Percentiles rank a stretch among this genome's conserved stretches.
Conservation (phyloP, 345 rosid genomes). For the Mallotus nudiflorus region DNA sequence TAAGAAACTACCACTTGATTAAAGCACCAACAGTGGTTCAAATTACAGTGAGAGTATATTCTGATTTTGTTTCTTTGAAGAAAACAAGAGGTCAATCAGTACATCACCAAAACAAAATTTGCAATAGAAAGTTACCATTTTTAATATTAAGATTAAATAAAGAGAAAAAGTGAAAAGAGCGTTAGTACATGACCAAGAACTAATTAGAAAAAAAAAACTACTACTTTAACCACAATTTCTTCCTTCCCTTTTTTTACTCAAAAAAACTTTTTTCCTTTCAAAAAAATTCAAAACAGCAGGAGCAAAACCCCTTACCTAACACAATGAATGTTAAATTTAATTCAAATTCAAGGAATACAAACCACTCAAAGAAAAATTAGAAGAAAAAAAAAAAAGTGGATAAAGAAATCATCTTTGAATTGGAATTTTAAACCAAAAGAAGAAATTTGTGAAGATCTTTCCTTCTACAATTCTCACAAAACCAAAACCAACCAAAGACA, state of each 20-base stretch:
- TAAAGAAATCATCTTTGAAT: neutral
- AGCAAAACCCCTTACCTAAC: conserved; percentile 10
- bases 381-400: neutral
- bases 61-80: neutral
- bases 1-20: neutral
- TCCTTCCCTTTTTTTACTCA: too few relatives aligned
- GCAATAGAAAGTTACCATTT: neutral
- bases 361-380: neutral
- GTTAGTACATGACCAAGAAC: neutral
- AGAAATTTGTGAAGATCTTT: neutral
- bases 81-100: neutral
- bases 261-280: too few relatives aligned
- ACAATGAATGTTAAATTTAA: neutral
- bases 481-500: neutral
- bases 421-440: neutral
- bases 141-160: neutral
- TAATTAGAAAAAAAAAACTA: neutral
- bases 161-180: neutral
- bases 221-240: too few relatives aligned
- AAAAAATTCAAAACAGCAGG: conserved; percentile 6
- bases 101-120: neutral
- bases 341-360: neutral
- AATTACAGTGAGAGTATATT: too few relatives aligned
- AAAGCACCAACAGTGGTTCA: neutral
- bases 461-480: neutral